These are phyloP conservation scores for Fusarium guadeloupense DNA, from an alignment of 2,329 filamentous ascomycete genomes.

Conservation along the genomic window DNA sequence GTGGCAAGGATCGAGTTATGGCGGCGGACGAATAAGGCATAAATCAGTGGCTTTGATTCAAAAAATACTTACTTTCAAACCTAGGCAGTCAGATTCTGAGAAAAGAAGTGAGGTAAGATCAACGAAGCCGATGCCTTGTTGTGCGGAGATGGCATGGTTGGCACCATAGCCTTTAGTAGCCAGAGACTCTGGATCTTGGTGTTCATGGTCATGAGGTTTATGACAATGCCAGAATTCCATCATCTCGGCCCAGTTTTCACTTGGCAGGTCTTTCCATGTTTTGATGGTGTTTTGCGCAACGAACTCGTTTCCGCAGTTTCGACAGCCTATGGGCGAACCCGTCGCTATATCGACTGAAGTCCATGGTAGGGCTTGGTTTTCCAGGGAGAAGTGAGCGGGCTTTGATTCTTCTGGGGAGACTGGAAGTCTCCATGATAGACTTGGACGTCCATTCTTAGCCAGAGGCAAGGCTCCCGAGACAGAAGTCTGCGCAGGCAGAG, in stretches of 20 bases:
- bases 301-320: constrained; percentile 51
- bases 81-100: constrained; percentile 69
- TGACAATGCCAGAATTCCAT: constrained; percentile 99
- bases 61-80: constrained; percentile 50
- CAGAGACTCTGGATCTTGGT: constrained; percentile 58
- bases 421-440: constrained; percentile 66
- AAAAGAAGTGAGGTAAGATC: constrained; percentile 83
- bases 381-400: constrained; percentile 44
- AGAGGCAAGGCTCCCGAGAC: constrained; percentile 51
- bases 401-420: constrained; percentile 41
- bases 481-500: constrained; percentile 56
- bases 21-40: constrained; percentile 6
- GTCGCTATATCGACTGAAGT: constrained; percentile 59
- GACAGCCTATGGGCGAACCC: constrained; percentile 55
- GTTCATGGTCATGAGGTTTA: constrained; percentile 75
- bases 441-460: constrained; percentile 43
- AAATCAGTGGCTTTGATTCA: constrained; percentile 21
- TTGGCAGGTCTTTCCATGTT: constrained; percentile 91
- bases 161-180: constrained; percentile 84
- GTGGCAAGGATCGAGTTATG: constrained; percentile 2
- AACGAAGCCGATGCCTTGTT: constrained; percentile 76
- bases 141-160: constrained; percentile 75
- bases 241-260: constrained; percentile 99
- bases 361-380: constrained; percentile 62
- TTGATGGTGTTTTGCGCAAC: constrained; percentile 53